Base-by-base conservation (phyloP, 371 early-diverging fungal genomes). In the Saksenaea oblongispora region DNA sequence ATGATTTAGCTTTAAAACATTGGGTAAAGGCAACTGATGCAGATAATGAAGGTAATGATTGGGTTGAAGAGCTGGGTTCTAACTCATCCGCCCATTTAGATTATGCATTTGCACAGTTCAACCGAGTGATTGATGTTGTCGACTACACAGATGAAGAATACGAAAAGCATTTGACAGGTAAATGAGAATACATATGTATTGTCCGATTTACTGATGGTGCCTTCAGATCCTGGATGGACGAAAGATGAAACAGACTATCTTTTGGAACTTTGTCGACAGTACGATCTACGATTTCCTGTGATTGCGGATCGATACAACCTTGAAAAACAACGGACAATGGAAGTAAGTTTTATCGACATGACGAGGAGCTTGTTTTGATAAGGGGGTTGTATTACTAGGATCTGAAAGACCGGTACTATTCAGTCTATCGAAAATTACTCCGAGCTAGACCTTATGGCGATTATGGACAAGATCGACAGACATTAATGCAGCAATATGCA, bases 191-290 rank as follows among this genome's bases (percentile, higher is more conserved):
- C 1, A 2, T 9, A 35, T 26, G 26, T 41, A 18, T 11, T 34
- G 17, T 26, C 15, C 10, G 18, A 22, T 47, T 24, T 11, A 47
- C 22, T 0, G 51, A 8, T 47, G n/a, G n/a, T 56, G 57, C 28
- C 22, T 14, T 62, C 68, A 80, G 91, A 88, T 59, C 69, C 83
- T 1, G 88, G 86, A 42, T 97, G 98, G 98, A 85, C 91, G 11
- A 83, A 84, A 58, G 89, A 87, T 24, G 97, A 97, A 58, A 96
- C 97, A 0, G 90, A 88, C 68, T 90, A 95, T 54, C 76, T 97
- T 34, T 84, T 93, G 55, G 75, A 77, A 11, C 72, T 96, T 39
- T 95, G 95, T 66, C 67, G 78, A 57, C 66, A 78, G 58, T 95
- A 85, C 61, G 94, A 95, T 63, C 71, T 94, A 54, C 82, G 95